Percentiles rank a stretch among this genome's conserved stretches.
Evolutionary conservation across 768 basidiomycete species (phyloP).

Genomic region (Cystobasidium onofrii): DNA sequence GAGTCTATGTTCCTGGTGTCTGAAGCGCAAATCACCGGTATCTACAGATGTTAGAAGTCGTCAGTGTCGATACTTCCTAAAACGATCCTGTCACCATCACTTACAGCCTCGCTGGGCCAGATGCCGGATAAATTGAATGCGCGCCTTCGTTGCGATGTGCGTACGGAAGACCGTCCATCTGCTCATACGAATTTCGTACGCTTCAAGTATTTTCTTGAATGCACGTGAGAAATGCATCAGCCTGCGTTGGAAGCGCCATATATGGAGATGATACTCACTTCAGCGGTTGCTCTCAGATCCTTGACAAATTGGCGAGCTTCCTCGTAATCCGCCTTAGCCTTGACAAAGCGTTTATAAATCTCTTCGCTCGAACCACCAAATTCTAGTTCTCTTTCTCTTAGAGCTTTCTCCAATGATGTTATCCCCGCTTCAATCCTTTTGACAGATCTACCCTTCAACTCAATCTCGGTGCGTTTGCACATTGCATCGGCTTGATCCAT

Average conservation of each 20-base stretch:
- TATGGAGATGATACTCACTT: slow-evolving; percentile 33
- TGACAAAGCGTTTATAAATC: not conserved
- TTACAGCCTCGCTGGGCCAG: slow-evolving; percentile 80
- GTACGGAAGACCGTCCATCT: slow-evolving; percentile 82
- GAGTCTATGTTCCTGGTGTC: slow-evolving; percentile 66
- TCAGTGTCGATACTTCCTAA: too few species aligned
- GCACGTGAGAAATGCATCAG: not conserved
- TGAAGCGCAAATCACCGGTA: slow-evolving; percentile 55
- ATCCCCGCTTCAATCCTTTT: slow-evolving; percentile 3
- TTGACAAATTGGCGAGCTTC: slow-evolving; percentile 59
- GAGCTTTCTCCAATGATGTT: slow-evolving; percentile 8
- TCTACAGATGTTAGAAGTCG: not conserved
- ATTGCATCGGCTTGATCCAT: slow-evolving; percentile 1
- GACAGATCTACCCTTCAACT: not conserved
- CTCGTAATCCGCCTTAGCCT: slow-evolving; percentile 55
- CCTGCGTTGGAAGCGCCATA: not conserved
- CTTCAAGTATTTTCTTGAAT: slow-evolving; percentile 58
- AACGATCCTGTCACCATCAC: too few species aligned
- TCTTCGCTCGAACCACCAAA: slow-evolving; percentile 14
- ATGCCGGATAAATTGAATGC: slow-evolving; percentile 59
- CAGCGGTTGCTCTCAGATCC: slow-evolving; percentile 44
- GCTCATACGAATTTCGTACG: slow-evolving; percentile 58
- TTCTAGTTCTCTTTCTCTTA: not conserved
- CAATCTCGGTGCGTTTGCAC: not conserved
- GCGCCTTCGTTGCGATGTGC: slow-evolving; percentile 80